A percentile compares a stretch with the other conserved stretches of the same genome.
phyloP scores from a whole-genome alignment of 139 green algal genomes.

The Asterochloris sp. region DNA sequence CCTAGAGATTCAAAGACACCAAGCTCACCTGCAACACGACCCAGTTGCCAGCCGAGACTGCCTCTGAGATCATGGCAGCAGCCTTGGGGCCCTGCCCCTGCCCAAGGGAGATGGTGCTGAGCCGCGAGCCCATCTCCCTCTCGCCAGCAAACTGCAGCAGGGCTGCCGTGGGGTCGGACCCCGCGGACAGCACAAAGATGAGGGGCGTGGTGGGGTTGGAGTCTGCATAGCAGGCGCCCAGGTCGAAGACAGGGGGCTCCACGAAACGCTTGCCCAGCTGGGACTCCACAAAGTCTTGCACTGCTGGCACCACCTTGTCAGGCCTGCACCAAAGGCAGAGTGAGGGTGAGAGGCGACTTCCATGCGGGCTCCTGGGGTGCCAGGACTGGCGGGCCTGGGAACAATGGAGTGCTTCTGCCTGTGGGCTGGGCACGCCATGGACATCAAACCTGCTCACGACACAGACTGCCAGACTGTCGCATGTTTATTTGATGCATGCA shows the following conservation, averaged over 20 bases:
- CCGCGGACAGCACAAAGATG: conserved; percentile 71
- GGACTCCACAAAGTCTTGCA: conserved; percentile 42
- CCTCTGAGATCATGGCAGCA: conserved; percentile 64
- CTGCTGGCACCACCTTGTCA: conserved; percentile 71
- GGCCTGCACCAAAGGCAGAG: conserved; percentile 30
- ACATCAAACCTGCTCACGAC: too few species aligned
- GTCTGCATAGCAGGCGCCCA: conserved; percentile 68
- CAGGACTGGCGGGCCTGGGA: too few species aligned
- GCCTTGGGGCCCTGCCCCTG: conserved; percentile 76
- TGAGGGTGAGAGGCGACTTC: too few species aligned
- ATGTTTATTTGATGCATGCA: too few species aligned
- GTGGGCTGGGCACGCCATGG: too few species aligned
- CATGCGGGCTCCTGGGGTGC: too few species aligned
- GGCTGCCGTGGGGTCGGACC: conserved; percentile 68
- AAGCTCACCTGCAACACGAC: conserved; percentile 53
- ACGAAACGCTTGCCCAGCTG: conserved; percentile 45
- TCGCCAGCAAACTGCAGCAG: conserved; percentile 64
- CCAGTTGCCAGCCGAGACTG: conserved; percentile 39
- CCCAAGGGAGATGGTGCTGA: conserved; percentile 61
- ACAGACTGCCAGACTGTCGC: too few species aligned
- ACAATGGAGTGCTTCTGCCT: too few species aligned
- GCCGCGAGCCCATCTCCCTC: conserved; percentile 45
- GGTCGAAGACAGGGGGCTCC: conserved; percentile 61
- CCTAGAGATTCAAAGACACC: too few species aligned
- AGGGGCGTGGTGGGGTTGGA: conserved; percentile 61